Conservation (phyloP, 257 asterid genomes). For the Voacanga thouarsii region DNA sequence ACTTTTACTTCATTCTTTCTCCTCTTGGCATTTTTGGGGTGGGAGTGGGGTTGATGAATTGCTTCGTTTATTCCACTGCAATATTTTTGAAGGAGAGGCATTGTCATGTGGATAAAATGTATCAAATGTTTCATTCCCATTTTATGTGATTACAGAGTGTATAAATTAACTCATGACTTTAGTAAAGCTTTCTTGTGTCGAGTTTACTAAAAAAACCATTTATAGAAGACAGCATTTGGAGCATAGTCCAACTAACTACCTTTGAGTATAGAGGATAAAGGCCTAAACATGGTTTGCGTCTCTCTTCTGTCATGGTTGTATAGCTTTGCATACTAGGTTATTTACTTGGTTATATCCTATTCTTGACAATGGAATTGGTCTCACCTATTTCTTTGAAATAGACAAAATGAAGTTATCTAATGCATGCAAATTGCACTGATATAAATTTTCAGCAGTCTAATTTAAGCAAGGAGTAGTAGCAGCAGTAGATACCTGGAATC, state of each 20-base stretch:
- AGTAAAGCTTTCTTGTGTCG: neutral
- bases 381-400: neutral
- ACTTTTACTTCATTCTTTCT: neutral
- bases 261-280: neutral
- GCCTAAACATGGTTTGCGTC: neutral
- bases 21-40: neutral
- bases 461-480: neutral
- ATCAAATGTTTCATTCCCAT: neutral
- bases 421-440: neutral
- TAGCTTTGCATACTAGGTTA: neutral
- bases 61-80: neutral
- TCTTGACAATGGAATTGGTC: neutral
- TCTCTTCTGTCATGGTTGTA: neutral
- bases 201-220: neutral
- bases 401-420: neutral
- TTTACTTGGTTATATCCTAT: neutral
- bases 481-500: constrained; percentile 54
- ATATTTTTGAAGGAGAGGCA: too few species aligned
- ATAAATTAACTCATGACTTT: neutral
- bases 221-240: neutral
- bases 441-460: constrained; percentile 1
- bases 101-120: too few species aligned
- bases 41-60: too few species aligned
- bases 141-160: neutral
- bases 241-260: neutral